Evolutionary conservation across 441 rosid genomes (phyloP).

Genomic region (Melastoma candidum): DNA sequence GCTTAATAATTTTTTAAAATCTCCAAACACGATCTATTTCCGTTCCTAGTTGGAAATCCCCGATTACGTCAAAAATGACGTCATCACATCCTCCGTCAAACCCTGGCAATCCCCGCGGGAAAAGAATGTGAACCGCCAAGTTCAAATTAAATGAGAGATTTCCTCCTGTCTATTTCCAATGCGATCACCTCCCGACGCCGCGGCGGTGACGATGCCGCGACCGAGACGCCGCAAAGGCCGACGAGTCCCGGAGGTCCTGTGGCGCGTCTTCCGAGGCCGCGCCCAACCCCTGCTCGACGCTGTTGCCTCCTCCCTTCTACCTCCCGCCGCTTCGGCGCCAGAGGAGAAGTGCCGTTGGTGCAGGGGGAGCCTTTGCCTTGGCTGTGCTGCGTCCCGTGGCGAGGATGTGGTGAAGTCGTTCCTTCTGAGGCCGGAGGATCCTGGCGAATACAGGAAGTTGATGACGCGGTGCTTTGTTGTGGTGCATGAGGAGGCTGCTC

Average conservation of each 20-base stretch:
- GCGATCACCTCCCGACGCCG: neutral
- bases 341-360: constrained; percentile 21
- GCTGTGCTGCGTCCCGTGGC: constrained; percentile 28
- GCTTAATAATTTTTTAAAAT: no score
- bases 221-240: constrained; percentile 22
- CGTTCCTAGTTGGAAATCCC: no score
- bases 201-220: constrained; percentile 26
- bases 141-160: no score
- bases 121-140: no score
- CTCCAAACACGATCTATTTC: no score
- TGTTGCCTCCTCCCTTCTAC: constrained; percentile 25
- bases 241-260: constrained; percentile 47
- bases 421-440: constrained; percentile 46
- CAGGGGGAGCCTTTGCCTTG: constrained; percentile 18
- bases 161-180: no score
- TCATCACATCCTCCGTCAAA: no score
- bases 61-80: no score
- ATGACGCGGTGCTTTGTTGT: constrained; percentile 53
- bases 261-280: constrained; percentile 37
- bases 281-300: constrained; percentile 38
- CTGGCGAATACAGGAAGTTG: constrained; percentile 40
- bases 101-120: no score
- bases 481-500: constrained; percentile 34
- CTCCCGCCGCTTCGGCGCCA: neutral
- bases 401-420: constrained; percentile 24